Evolutionary conservation across 2,329 filamentous ascomycete genomes (phyloP), one percentile per base, ranked within the genome.

Genomic region (Neonectria magnoliae): DNA sequence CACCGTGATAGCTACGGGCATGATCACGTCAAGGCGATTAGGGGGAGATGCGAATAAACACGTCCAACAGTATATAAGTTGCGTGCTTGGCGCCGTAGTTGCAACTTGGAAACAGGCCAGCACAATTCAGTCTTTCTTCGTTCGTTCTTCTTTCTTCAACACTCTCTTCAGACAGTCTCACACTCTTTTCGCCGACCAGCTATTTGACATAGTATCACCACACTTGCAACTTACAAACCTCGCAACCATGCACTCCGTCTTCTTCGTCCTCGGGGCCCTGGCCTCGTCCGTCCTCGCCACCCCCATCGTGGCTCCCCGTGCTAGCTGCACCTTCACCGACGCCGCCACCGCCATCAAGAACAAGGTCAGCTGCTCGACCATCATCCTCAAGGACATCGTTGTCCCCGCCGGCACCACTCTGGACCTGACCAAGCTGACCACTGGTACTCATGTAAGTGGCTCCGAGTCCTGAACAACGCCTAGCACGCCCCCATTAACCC

Each of bases 341-440:
- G 82, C 84, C 56, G 79, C 81, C 5, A 71, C 80, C 4, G 85
- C 84, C 48, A 82, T 78, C 65, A 80, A 80, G 64, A 80, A 80
- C 71, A 86, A 87, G 76, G 80, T 80, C 14, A 64, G 69, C 66
- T 90, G 88, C 77, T 79, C 85, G 11, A 82, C 79, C 54, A 88
- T 90, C 65, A 76, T 83, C 20, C 78, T 90, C 20, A 81, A 81
- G 63, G 80, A 81, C 68, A 82, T 90, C 50, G 77, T 77, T 18
- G 87, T 90, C 14, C 88, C 88, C 4, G 83, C 87, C 7, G 87
- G 87, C 22, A 78, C 79, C 10, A 89, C 87, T 3, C 82, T 91
- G 3, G 86, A 90, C 72, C 75, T 90, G 65, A 87, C 86, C 13
- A 78, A 80, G 20, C 80, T 89, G 42, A 81, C 80, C 1, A 73